Base-by-base conservation (phyloP, 2,329 filamentous ascomycete species). In the Colletotrichum spaethianum region DNA sequence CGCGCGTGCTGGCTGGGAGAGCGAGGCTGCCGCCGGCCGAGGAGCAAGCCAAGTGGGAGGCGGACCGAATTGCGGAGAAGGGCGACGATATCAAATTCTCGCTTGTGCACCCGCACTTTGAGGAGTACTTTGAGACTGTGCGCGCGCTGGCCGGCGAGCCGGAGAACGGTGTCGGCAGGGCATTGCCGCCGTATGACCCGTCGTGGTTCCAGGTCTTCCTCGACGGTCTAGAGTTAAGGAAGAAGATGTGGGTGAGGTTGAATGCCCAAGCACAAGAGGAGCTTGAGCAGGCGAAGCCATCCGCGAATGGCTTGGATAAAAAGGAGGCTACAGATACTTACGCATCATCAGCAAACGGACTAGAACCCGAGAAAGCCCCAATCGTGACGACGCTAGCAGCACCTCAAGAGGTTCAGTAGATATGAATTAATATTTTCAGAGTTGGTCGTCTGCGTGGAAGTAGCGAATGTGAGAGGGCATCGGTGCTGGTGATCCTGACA, bases 91-190 rank as follows among this genome's bases (percentile, higher is more conserved):
- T 85, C 0, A 83, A 82, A 2, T 93, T 93, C 74, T 84, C 86
- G 0, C 81, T 89, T 2, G 79, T 93, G 12, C 88, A 86, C 70
- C 91, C 91, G 0, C 86, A 92, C 38, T 92, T 93, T 76, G 87
- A 91, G 73, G 86, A 89, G 18, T 93, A 93, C 76, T 93, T 93
- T 74, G 89, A 93, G 77, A 82, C 81, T 1, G 72, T 91, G 20
- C 83, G 89, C 38, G 74, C 70, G 23, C 74, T 91, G 31, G 86
- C 88, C 1, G 88, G 88, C 0, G 83, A 86, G 53, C 82, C 82
- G 0, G 79, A 79, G 36, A 48, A 67, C 26, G 86, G 82, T 0
- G 78, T 82, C 23, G 88, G 88, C 2, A 82, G 88, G 52, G 76
- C 76, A 65, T 75, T 88, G 70, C 85, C 87, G 1, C 78, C 74